Evolutionary conservation across 768 basidiomycete species (phyloP).

Genomic region (Russula dissimulans): DNA sequence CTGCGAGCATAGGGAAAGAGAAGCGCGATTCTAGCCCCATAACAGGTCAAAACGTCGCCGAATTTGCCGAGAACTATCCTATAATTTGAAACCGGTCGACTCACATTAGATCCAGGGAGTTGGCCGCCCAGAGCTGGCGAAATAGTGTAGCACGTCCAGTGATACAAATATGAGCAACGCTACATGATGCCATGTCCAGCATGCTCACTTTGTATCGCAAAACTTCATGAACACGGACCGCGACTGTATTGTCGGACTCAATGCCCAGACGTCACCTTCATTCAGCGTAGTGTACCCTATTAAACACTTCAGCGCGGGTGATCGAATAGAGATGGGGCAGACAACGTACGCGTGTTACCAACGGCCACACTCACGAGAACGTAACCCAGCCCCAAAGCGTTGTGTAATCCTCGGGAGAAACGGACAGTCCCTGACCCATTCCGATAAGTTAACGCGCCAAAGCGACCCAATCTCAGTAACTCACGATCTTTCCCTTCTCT

Average conservation of each 20-base stretch:
- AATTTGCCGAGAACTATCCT: not conserved
- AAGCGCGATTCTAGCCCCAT: not conserved
- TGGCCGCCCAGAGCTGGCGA: constrained; percentile 35
- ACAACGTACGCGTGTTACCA: constrained; percentile 39
- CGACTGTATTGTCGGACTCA: constrained; percentile 61
- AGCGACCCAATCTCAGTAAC: constrained; percentile 22
- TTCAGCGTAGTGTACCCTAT: constrained; percentile 46
- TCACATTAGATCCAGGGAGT: constrained; percentile 36
- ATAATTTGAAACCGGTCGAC: not conserved
- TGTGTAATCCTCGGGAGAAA: constrained; percentile 73
- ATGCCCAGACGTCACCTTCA: constrained; percentile 62
- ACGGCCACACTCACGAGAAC: constrained; percentile 62
- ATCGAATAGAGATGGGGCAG: not conserved
- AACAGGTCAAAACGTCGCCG: not conserved
- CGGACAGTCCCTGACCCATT: constrained; percentile 36
- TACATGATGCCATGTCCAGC: not conserved
- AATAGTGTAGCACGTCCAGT: constrained; percentile 31
- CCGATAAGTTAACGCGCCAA: not conserved
- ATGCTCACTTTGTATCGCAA: constrained; percentile 22
- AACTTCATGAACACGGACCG: constrained; percentile 52
- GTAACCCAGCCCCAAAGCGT: constrained; percentile 63
- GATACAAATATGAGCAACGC: not conserved
- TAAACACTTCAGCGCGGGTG: not conserved
- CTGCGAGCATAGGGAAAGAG: not conserved
- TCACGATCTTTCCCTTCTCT: constrained; percentile 51